phyloP scores from a whole-genome alignment of 805 yeast genomes.

The Metschnikowia chrysomelidarum region DNA sequence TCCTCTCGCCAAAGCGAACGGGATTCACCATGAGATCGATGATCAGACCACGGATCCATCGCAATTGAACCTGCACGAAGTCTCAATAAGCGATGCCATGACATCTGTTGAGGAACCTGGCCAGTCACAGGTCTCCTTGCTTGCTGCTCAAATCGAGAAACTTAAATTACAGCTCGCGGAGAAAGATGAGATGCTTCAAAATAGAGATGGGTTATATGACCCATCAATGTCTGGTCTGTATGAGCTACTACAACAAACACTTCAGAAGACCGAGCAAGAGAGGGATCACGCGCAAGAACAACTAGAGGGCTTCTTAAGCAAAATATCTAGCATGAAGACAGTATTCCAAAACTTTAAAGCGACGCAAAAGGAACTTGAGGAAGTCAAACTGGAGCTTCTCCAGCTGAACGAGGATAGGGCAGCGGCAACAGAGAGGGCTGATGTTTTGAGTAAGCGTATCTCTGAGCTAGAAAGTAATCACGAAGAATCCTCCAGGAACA shows the following conservation, averaged over 20 bases:
- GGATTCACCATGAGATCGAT: no score
- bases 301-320: conserved; percentile 59
- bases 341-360: conserved; percentile 72
- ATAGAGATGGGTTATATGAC: no score
- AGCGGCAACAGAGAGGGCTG: conserved; percentile 4
- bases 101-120: no score
- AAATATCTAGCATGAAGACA: conserved; percentile 70
- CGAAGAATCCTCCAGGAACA: conserved; percentile 19
- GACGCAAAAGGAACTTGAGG: conserved; percentile 60
- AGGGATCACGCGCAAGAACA: conserved; percentile 56
- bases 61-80: no score
- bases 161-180: conserved; percentile 6
- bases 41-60: no score
- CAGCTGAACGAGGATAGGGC: conserved; percentile 8
- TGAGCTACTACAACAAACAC: conserved; percentile 8
- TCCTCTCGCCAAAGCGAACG: no score
- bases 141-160: conserved; percentile 2
- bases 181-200: conserved; percentile 2
- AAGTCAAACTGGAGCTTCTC: conserved; percentile 14
- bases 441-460: conserved; percentile 28
- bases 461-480: conserved; percentile 34
- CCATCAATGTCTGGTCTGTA: no score
- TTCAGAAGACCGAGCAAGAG: conserved; percentile 33
- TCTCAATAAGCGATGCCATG: no score
- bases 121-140: no score